These are phyloP conservation scores for Tylopilus rubrobrunneus DNA, from an alignment of 768 basidiomycete species.

Conservation along the genomic window DNA sequence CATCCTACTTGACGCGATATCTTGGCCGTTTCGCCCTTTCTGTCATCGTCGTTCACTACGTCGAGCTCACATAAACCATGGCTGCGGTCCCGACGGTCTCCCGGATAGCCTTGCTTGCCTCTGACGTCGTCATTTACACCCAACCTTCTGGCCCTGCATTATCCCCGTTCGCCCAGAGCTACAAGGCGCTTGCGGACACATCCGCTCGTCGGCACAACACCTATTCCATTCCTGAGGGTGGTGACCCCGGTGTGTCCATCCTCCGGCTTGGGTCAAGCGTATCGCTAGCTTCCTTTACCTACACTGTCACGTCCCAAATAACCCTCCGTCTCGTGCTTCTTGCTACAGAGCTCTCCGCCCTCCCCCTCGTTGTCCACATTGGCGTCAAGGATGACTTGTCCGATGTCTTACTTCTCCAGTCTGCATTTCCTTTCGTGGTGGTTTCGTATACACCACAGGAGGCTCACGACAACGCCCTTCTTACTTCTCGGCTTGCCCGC, in stretches of 20 bases:
- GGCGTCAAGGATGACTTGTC: constrained; percentile 64
- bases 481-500: constrained; percentile 78
- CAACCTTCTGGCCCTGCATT: constrained; percentile 39
- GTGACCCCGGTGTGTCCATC: constrained; percentile 59
- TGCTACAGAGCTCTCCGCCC: constrained; percentile 61
- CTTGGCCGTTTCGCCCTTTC: background rate
- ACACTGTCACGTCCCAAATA: constrained; percentile 46
- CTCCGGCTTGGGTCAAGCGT: constrained; percentile 40
- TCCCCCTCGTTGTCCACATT: constrained; percentile 70
- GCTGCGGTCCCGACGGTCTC: constrained; percentile 44
- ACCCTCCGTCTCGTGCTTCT: constrained; percentile 61
- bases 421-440: constrained; percentile 78
- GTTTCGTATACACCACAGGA: constrained; percentile 74
- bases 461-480: constrained; percentile 85
- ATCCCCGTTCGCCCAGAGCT: constrained; percentile 38
- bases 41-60: background rate
- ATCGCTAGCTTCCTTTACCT: constrained; percentile 58
- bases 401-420: constrained; percentile 70
- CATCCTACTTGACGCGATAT: background rate
- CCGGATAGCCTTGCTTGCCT: constrained; percentile 67
- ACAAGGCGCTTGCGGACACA: constrained; percentile 30
- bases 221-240: constrained; percentile 55
- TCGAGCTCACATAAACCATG: constrained; percentile 19
- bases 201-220: constrained; percentile 40
- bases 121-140: constrained; percentile 62